Base-by-base conservation (phyloP, 2,329 filamentous ascomycete species). In the Intubia oerlemansii region DNA sequence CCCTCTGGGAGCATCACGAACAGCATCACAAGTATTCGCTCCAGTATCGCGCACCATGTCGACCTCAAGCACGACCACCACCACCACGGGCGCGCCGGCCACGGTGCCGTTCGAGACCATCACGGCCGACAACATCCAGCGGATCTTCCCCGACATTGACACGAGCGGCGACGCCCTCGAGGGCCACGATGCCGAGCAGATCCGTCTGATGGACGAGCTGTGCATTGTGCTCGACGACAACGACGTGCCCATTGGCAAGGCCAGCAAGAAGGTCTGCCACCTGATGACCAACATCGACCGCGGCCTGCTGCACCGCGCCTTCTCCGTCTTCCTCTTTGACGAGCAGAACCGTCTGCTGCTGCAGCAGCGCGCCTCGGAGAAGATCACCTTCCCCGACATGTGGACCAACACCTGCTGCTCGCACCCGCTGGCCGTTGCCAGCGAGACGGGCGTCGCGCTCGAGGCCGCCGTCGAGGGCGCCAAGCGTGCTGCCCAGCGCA, bases 371-470 rank as follows among this genome's bases (percentile, higher is more conserved):
- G 88, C 88, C 17, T 59, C 72, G 23, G 85, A 95, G 58, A 98
- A 98, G 62, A 98, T 98, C 47, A 98, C 88, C 6, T 98, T 98
- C 56, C 85, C 88, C 27, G 81, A 92, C 49, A 84, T 93, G 75
- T 98, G 88, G 88, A 98, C 88, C 38, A 98, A 98, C 56, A 98
- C 88, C 18, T 98, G 88, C 65, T 98, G 88, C 62, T 98, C 88
- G 22, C 88, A 98, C 53, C 88, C 88, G 5, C 65, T 98, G 35
- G 79, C 80, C 31, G 77, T 93, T 39, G 78, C 88, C 7, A 75
- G 76, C 38, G 88, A 98, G 66, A 91, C 81, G 16, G 88, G 88
- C 37, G 66, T 71, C 18, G 76, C 75, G 39, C 61, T 98, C 24
- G 63, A 73, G 28, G 77, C 80, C 39, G 77, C 84, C 5, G 59